Evolutionary conservation across 2,329 filamentous ascomycete genomes (phyloP), one percentile per base, ranked within the genome.

Genomic region (Nemania sp.): DNA sequence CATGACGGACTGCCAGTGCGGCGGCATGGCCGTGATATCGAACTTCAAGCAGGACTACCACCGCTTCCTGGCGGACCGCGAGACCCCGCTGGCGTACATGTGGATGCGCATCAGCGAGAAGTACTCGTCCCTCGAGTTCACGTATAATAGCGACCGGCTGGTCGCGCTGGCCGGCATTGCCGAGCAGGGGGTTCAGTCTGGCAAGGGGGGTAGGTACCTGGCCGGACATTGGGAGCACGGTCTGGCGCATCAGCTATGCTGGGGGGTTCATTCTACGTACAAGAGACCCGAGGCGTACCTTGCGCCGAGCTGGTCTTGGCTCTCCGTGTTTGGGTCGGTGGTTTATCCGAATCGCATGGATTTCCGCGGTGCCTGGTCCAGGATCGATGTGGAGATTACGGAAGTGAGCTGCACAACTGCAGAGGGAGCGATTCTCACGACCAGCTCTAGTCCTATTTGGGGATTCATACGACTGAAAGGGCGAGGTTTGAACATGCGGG

Each of bases 81-180:
- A 35, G 4, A 18, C 17, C 17, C 57, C 57, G 5, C 43, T 63
- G 21, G 49, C 60, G 34, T 60, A 60, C 46, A 17, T 43, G 32
- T 63, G 60, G 60, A 63, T 63, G 60, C 57, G 60, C 17, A 50
- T 63, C 58, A 42, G 45, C 13, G 58, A 64, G 54, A 47, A 34
- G 10, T 64, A 64, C 54, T 62, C 58, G 5, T 4, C 10, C 18
- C 25, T 54, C 1, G 13, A 51, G 13, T 59, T 64, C 42, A 62
- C 58, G 2, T 58, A 46, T 11, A 54, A 52, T 34, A 37, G 37
- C 18, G 62, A 64, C 40, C 62, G 62, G 10, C 5, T 52, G 6
- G 37, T 62, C 1, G 62, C 62, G 35, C 51, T 64, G 5, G 18
- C 62, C 9, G 62, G 62, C 20, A 47, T 64, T 50, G 62, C 62